These are phyloP conservation scores for Camellia japonica DNA, from an alignment of 148 eudicot species.

Conservation along the genomic window DNA sequence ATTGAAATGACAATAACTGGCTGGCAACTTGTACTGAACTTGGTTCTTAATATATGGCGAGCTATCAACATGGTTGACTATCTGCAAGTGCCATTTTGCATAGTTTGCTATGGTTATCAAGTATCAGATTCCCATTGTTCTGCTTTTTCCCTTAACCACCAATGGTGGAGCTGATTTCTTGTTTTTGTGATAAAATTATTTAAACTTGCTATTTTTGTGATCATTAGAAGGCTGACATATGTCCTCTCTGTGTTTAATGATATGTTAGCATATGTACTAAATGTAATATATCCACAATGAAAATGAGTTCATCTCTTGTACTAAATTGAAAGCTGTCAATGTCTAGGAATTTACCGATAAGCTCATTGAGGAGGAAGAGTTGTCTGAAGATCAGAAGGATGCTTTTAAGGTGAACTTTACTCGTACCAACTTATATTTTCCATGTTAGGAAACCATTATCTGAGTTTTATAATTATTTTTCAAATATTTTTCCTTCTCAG, in stretches of 20 bases:
- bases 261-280: background rate
- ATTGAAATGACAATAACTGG: background rate
- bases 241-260: background rate
- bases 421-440: background rate
- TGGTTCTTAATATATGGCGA: background rate
- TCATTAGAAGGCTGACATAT: background rate
- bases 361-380: conserved; percentile 63
- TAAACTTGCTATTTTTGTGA: background rate
- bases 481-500: conserved; percentile 32
- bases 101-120: background rate
- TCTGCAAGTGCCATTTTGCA: background rate
- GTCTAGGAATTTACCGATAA: conserved; percentile 81
- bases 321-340: conserved; percentile 10
- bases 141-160: background rate
- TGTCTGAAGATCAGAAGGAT: conserved; percentile 75
- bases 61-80: background rate
- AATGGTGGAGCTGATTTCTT: background rate
- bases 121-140: background rate
- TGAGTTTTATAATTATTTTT: background rate
- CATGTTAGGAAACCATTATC: background rate
- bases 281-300: background rate
- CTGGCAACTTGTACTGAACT: background rate
- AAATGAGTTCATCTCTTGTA: background rate
- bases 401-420: conserved; percentile 58
- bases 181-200: background rate